Evolutionary conservation across 1,284 basidiomycete species (phyloP).

Genomic region (Sporisorium sorghi): DNA sequence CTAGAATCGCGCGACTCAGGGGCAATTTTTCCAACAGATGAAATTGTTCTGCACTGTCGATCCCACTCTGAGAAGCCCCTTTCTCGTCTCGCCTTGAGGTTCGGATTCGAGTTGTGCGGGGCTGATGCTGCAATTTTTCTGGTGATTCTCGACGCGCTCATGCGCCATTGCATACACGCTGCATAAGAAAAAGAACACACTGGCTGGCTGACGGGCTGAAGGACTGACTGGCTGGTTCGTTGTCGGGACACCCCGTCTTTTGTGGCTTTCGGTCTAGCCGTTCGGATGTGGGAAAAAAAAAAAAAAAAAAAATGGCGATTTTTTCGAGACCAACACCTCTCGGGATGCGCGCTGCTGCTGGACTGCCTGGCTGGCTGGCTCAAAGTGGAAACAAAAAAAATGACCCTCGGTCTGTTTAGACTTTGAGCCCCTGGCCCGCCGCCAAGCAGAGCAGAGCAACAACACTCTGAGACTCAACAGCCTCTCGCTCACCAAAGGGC

Average conservation of each 20-base stretch:
- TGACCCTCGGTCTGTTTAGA: constrained; percentile 3
- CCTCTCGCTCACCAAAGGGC: not conserved
- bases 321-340: constrained; percentile 1
- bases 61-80: not conserved
- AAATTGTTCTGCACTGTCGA: not conserved
- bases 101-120: not conserved
- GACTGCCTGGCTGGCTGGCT: not conserved
- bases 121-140: not conserved
- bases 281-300: no score
- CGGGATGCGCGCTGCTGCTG: no score
- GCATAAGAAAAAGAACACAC: not conserved
- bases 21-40: not conserved
- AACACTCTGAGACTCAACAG: no score
- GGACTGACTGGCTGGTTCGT: no score
- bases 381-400: not conserved
- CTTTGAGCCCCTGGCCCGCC: not conserved
- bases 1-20: no score
- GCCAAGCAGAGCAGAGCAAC: not conserved
- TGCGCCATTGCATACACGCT: not conserved
- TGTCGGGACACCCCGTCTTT: constrained; percentile 5
- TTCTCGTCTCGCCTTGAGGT: no score
- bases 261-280: constrained; percentile 2
- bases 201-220: not conserved
- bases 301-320: not conserved
- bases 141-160: not conserved